Evolutionary conservation across 805 yeast species (phyloP).

Genomic region (Ogataea siamensis): DNA sequence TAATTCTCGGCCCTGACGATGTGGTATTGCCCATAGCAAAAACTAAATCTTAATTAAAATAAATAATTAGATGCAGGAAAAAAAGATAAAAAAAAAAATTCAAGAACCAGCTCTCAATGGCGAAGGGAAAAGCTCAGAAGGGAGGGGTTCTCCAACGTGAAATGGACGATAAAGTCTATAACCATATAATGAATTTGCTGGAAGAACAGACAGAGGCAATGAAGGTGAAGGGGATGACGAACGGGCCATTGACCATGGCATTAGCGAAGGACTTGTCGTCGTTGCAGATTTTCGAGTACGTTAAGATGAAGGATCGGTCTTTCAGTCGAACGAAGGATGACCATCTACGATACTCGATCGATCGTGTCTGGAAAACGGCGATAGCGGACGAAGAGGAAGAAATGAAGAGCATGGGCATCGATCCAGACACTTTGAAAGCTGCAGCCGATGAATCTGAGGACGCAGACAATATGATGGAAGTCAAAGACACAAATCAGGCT

Average conservation of each 20-base stretch:
- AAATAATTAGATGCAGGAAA: not conserved
- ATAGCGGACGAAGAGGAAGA: slow-evolving; percentile 63
- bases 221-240: slow-evolving; percentile 36
- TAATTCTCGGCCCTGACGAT: slow-evolving; percentile 50
- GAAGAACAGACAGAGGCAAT: slow-evolving; percentile 56
- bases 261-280: slow-evolving; percentile 58
- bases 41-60: not conserved
- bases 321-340: slow-evolving; percentile 68
- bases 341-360: slow-evolving; percentile 61
- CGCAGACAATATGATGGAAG: slow-evolving; percentile 57
- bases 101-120: slow-evolving; percentile 2
- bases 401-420: slow-evolving; percentile 37
- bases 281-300: slow-evolving; percentile 53
- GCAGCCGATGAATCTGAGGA: slow-evolving; percentile 19
- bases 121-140: slow-evolving; percentile 16
- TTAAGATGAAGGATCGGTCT: slow-evolving; percentile 63
- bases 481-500: slow-evolving; percentile 60
- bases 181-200: slow-evolving; percentile 52
- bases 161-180: slow-evolving; percentile 57
- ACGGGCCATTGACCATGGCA: slow-evolving; percentile 43
- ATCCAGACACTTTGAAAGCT: slow-evolving; percentile 16
- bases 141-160: slow-evolving; percentile 30
- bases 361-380: slow-evolving; percentile 52
- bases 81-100: slow-evolving; percentile 4
- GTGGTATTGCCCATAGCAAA: slow-evolving; percentile 34